A percentile compares a stretch with the other conserved stretches of the same genome.
These are phyloP conservation scores for Karstenula rhodostoma DNA, from an alignment of 2,329 filamentous ascomycete species.

Conservation along the genomic window DNA sequence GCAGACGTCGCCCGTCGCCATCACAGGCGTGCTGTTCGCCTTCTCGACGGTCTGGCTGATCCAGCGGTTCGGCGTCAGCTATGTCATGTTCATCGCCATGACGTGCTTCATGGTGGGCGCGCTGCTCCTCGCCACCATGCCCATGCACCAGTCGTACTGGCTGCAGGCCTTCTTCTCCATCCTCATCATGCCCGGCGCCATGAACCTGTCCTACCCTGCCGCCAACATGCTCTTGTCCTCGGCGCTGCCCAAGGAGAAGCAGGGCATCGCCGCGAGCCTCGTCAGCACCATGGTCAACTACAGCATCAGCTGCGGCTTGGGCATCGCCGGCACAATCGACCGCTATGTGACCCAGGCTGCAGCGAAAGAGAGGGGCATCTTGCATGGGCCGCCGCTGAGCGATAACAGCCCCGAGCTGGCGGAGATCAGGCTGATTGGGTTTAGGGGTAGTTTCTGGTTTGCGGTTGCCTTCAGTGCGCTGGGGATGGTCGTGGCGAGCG, in stretches of 20 bases:
- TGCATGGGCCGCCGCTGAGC: constrained; percentile 15
- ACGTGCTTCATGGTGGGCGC: constrained; percentile 42
- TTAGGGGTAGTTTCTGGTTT: constrained; percentile 28
- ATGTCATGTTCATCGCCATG: constrained; percentile 41
- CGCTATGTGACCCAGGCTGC: constrained; percentile 21
- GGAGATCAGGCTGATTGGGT: constrained; percentile 21
- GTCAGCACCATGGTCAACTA: constrained; percentile 75
- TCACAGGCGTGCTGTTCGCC: constrained; percentile 38
- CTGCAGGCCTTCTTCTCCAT: constrained; percentile 42
- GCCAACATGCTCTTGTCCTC: constrained; percentile 49
- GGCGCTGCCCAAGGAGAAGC: constrained; percentile 52
- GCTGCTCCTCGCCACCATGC: constrained; percentile 48
- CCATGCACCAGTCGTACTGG: constrained; percentile 53
- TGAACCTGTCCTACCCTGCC: constrained; percentile 51
- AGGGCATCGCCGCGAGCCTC: constrained; percentile 63
- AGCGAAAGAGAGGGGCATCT: constrained; percentile 15
- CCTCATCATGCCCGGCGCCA: constrained; percentile 43
- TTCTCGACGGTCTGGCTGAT: constrained; percentile 38
- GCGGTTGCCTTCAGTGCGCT: constrained; percentile 23
- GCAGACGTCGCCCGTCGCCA: constrained; percentile 32
- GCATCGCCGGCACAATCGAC: constrained; percentile 68
- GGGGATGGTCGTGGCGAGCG: constrained; percentile 26
- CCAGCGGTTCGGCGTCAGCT: constrained; percentile 27
- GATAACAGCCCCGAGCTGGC: constrained; percentile 13
- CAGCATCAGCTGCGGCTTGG: constrained; percentile 70